phyloP scores from a whole-genome alignment of 2,329 filamentous ascomycete genomes.

The Paecilomyces sp. region DNA sequence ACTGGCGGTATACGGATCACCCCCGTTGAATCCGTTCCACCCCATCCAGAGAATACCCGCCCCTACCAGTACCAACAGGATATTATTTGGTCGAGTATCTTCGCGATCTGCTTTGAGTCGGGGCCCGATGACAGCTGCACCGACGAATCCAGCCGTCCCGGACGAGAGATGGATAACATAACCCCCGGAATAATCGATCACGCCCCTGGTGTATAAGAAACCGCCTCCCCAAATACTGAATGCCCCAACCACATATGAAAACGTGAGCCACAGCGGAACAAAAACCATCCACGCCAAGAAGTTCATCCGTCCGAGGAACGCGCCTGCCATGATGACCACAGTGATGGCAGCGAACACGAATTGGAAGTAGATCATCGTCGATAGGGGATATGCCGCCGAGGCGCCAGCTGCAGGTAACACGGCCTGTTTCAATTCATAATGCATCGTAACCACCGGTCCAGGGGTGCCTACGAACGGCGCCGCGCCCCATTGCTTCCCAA shows the following conservation, averaged over 20 bases:
- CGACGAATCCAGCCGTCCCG: constrained; percentile 42
- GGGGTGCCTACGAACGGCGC: constrained; percentile 42
- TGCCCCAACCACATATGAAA: constrained; percentile 38
- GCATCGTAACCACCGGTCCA: constrained; percentile 40
- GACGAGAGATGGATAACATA: constrained; percentile 49
- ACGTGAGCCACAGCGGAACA: constrained; percentile 46
- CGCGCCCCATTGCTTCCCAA: constrained; percentile 41
- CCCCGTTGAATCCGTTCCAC: constrained; percentile 50
- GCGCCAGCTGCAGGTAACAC: constrained; percentile 36
- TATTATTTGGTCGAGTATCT: constrained; percentile 42
- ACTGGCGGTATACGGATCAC: constrained; percentile 45
- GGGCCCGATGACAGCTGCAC: constrained; percentile 42
- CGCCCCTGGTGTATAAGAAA: constrained; percentile 39
- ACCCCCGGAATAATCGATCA: constrained; percentile 47
- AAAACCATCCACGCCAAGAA: constrained; percentile 48
- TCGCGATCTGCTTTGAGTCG: constrained; percentile 39
- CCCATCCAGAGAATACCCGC: constrained; percentile 47
- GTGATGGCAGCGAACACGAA: constrained; percentile 49
- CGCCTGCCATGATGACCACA: constrained; percentile 41
- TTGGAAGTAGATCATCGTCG: constrained; percentile 49
- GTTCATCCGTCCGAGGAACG: constrained; percentile 44
- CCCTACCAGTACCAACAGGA: constrained; percentile 39
- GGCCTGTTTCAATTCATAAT: constrained; percentile 38
- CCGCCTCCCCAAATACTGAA: constrained; percentile 41
- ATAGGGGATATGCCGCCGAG: constrained; percentile 36